These are phyloP conservation scores for Penicillium brasilianum DNA, from an alignment of 2,329 filamentous ascomycete genomes.

Conservation along the genomic window DNA sequence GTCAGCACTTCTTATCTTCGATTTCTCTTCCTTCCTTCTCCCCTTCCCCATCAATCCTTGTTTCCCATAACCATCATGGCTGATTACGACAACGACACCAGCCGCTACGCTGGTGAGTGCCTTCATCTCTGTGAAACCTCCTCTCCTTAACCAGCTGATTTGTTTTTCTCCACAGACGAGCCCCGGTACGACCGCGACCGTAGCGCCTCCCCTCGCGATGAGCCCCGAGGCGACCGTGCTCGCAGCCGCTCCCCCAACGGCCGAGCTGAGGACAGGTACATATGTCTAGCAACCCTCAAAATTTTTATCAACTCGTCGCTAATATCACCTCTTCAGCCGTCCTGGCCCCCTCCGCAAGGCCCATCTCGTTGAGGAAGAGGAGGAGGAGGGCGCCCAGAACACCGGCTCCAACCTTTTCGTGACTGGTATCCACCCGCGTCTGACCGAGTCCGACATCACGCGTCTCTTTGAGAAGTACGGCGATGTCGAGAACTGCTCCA, in stretches of 20 bases:
- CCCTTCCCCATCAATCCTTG: conserved; percentile 21
- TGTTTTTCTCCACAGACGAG: conserved; percentile 54
- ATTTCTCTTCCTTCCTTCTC: conserved; percentile 33
- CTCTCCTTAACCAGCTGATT: conserved; percentile 7
- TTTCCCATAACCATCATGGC: conserved; percentile 44
- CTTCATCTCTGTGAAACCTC: background rate
- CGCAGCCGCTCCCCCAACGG: conserved; percentile 69
- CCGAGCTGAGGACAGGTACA: conserved; percentile 59
- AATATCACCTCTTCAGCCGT: background rate
- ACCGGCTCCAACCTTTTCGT: conserved; percentile 98
- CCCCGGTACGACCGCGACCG: conserved; percentile 69
- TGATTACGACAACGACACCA: conserved; percentile 70
- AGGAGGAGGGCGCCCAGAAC: conserved; percentile 80
- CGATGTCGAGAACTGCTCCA: conserved; percentile 98
- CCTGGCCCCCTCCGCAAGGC: conserved; percentile 19
- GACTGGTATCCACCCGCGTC: conserved; percentile 92
- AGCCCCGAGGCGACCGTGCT: conserved; percentile 58
- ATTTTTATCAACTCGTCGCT: background rate
- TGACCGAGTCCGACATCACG: conserved; percentile 86
- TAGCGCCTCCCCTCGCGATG: conserved; percentile 68
- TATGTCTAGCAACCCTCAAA: conserved; percentile 18
- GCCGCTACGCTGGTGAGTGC: conserved; percentile 68
- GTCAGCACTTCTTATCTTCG: conserved; percentile 23
- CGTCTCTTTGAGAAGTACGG: conserved; percentile 99
- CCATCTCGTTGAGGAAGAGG: conserved; percentile 48